Evolutionary conservation across 1,284 basidiomycete genomes (phyloP), one percentile per base, ranked within the genome.

Genomic region (Cutaneotrichosporon dermatis): DNA sequence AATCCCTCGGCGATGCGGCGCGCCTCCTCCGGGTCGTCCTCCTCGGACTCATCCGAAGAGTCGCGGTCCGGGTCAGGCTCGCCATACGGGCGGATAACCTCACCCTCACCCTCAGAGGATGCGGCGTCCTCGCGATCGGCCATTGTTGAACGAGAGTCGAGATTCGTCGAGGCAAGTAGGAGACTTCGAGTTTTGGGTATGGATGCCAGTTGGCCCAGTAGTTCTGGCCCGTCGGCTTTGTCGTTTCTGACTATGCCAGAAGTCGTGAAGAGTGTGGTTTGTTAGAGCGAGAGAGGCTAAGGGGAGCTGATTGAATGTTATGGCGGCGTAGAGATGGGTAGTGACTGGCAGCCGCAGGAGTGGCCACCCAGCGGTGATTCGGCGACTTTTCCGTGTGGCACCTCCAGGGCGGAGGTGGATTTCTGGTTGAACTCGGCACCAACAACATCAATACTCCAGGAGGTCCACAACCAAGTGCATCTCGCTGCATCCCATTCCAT

Each of bases 21-120:
- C 33, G 67, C 69, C 65, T 78, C 78, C 51, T 78, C 77, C 44
- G 67, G 69, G 58, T 76, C 75, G 15, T 79, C 78, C 34, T 78
- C 76, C 4, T 75, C 75, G 39, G 74, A 74, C 60, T 79, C 78
- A 51, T 79, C 78, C 8, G 77, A 79, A 3, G 77, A 79, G 51
- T 79, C 78, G 54, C 68, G 68, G 45, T 65, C 63, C 40, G 58
- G 60, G 45, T 64, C 50, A 15, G 66, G 67, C 6, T 77, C 76
- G 42, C 76, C 76, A 46, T 71, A 71, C 6, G 75, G 75, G 43
- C 76, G 72, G 48, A 79, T 71, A 42, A 67, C 75, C 25, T 79
- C 78, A 34, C 78, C 78, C 59, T 74, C 72, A 34, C 76, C 77
- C 62, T 79, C 78, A n/a, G 71, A 71, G 8, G 75, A 74, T 12